Evolutionary conservation across 2,329 filamentous ascomycete species (phyloP), one percentile per base, ranked within the genome.

Genomic region (Monosporascus sp.): DNA sequence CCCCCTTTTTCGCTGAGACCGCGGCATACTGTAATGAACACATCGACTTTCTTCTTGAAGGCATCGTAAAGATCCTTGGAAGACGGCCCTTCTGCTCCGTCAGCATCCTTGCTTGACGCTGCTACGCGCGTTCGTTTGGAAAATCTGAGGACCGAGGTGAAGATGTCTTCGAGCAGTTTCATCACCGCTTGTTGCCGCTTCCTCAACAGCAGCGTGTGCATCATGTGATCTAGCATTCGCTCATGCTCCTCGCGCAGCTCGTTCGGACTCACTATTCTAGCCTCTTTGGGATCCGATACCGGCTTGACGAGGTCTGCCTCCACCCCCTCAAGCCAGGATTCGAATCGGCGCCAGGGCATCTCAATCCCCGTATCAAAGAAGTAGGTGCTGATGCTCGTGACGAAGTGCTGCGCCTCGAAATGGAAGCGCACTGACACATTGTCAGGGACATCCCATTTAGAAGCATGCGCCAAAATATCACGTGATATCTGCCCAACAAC

Each of bases 301-400:
- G 75, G 74, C 1, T 63, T 70, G 15, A 73, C 70, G 0, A 93
- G 71, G 18, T 77, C 75, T 2, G 63, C 64, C 67, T 93, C 81
- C 15, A 94, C 77, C 8, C 73, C 75, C 25, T 83, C 75, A 0
- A 97, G 74, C 59, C 83, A 87, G 0, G 65, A 65, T 48, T 88
- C 82, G 55, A 97, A 93, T 0, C 75, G 73, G 22, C 73, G 74
- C 92, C 93, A 97, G 0, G 86, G 83, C 17, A 79, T 77, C 7
- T 80, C 80, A 49, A 97, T 85, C 2, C 87, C 91, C 0, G 84
- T 81, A 54, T 93, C 89, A 57, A 95, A 87, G 62, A 92, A 88
- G 65, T 97, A 94, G 1, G 85, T 81, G 39, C 85, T 81, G 0
- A 97, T 70, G 9, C 82, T 82, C 1, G 82, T 79, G 24, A 96